These are phyloP conservation scores for Candida pini DNA, from an alignment of 805 yeast species.

Conservation along the genomic window DNA sequence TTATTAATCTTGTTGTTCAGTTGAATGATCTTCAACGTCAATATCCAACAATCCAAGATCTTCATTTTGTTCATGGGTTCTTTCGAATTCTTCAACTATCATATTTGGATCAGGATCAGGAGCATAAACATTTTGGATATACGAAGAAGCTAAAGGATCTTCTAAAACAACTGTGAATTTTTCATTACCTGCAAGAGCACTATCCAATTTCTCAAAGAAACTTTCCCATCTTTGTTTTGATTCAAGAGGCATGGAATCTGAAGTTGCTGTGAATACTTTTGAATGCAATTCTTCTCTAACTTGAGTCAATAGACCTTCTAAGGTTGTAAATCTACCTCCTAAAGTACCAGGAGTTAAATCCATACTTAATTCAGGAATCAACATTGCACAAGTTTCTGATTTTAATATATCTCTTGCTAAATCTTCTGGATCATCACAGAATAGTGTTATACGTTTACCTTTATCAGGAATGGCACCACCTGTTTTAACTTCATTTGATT, in stretches of 20 bases:
- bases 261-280: conserved; percentile 77
- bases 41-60: conserved; percentile 74
- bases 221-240: conserved; percentile 77
- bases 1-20: too few relatives aligned
- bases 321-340: conserved; percentile 96
- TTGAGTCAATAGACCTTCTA: conserved; percentile 88
- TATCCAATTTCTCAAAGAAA: conserved; percentile 68
- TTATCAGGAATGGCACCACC: conserved; percentile 92
- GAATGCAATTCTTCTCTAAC: conserved; percentile 84
- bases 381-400: conserved; percentile 86
- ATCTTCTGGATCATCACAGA: conserved; percentile 86
- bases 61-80: conserved; percentile 86
- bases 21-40: conserved; percentile 16
- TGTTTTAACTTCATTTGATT: conserved; percentile 95
- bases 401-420: conserved; percentile 90
- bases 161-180: conserved; percentile 84
- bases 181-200: conserved; percentile 75
- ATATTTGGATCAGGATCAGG: conserved; percentile 98
- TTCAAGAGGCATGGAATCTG: conserved; percentile 83
- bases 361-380: conserved; percentile 79
- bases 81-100: conserved; percentile 83
- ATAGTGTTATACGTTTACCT: conserved; percentile 70
- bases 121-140: conserved; percentile 96
- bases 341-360: conserved; percentile 94
- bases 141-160: conserved; percentile 93